These are phyloP conservation scores for Pythium dissotocum DNA, from an alignment of 352 stramenopile genomes.

Conservation along the genomic window DNA sequence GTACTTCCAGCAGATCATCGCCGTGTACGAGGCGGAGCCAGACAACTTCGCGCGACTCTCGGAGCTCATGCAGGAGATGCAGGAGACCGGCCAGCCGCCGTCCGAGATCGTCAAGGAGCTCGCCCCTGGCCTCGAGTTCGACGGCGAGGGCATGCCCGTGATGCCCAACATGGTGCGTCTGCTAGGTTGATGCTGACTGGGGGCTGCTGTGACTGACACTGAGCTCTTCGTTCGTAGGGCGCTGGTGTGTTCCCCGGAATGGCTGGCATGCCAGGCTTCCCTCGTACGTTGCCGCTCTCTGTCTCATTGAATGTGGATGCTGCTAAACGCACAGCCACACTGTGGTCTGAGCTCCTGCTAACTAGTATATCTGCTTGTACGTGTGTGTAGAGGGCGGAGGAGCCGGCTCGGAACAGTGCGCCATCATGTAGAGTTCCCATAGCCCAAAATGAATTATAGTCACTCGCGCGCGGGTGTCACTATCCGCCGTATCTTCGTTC, in stretches of 20 bases:
- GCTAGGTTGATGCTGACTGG: background rate
- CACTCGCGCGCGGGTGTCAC: slow-evolving; percentile 11
- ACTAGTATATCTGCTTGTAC: slow-evolving; percentile 13
- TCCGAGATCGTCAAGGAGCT: slow-evolving; percentile 98
- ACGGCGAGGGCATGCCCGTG: slow-evolving; percentile 96
- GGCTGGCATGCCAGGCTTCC: slow-evolving; percentile 78
- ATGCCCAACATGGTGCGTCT: slow-evolving; percentile 91
- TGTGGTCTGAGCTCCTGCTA: background rate
- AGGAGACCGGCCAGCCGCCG: slow-evolving; percentile 93
- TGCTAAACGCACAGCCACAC: background rate
- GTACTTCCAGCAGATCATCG: slow-evolving; percentile 96
- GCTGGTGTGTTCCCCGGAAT: slow-evolving; percentile 80
- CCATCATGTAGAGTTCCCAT: slow-evolving; percentile 49
- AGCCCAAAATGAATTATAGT: slow-evolving; percentile 6
- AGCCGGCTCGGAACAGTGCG: slow-evolving; percentile 74
- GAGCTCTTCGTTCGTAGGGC: slow-evolving; percentile 40
- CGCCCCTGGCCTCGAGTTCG: slow-evolving; percentile 96
- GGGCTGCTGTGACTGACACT: background rate
- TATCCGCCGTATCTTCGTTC: slow-evolving; percentile 1
- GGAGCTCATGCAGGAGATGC: slow-evolving; percentile 97
- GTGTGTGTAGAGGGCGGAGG: slow-evolving; percentile 41
- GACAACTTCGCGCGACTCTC: slow-evolving; percentile 95
- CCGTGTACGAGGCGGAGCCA: slow-evolving; percentile 96
- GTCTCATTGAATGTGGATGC: background rate
- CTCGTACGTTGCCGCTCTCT: slow-evolving; percentile 45